Evolutionary conservation across 2,329 filamentous ascomycete species (phyloP).

Genomic region (Fonsecaea erecta): DNA sequence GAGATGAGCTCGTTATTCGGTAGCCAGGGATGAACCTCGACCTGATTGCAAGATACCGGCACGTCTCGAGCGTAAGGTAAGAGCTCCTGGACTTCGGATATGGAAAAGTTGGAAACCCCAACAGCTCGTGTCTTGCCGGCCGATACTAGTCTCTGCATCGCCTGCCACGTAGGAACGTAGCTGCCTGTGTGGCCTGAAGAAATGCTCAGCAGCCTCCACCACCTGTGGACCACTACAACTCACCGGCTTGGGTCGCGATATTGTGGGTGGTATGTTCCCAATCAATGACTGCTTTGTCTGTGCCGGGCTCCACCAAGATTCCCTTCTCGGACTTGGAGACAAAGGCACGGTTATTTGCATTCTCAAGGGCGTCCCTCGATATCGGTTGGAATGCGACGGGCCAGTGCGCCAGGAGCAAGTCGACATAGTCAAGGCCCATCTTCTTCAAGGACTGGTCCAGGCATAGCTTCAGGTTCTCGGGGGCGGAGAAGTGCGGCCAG

Average conservation of each 20-base stretch:
- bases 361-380: constrained; percentile 21
- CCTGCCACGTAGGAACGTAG: constrained; percentile 62
- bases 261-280: constrained; percentile 20
- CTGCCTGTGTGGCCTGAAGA: constrained; percentile 21
- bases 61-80: constrained; percentile 49
- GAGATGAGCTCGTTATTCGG: constrained; percentile 51
- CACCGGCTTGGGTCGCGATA: constrained; percentile 23
- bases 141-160: constrained; percentile 64
- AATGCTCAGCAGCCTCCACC: background rate
- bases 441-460: constrained; percentile 66
- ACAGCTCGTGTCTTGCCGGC: constrained; percentile 71
- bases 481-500: constrained; percentile 59
- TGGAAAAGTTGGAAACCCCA: constrained; percentile 76
- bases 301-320: constrained; percentile 3
- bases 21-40: constrained; percentile 55
- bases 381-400: constrained; percentile 46
- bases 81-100: constrained; percentile 55
- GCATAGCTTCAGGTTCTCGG: constrained; percentile 52
- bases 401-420: constrained; percentile 67
- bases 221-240: background rate
- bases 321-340: constrained; percentile 21
- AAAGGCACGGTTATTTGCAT: constrained; percentile 5
- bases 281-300: constrained; percentile 12
- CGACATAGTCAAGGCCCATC: constrained; percentile 71
- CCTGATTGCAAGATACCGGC: constrained; percentile 50